phyloP scores from a whole-genome alignment of 2,329 filamentous ascomycete genomes.

The Epicoccum nigrum region DNA sequence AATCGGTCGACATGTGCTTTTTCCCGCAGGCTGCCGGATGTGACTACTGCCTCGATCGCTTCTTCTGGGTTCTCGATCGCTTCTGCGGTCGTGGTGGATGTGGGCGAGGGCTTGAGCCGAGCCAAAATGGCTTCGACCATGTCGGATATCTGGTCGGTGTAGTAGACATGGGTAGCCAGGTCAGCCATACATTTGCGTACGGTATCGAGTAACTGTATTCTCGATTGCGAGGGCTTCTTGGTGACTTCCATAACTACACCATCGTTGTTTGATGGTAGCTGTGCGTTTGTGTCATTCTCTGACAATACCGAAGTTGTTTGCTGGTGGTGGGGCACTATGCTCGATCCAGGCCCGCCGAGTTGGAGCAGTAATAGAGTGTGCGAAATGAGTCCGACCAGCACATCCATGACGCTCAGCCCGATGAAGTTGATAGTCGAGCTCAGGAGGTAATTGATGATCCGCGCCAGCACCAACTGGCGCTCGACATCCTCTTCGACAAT shows the following conservation, averaged over 20 bases:
- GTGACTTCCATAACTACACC: conserved; percentile 49
- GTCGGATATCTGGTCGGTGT: conserved; percentile 92
- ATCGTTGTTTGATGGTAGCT: conserved; percentile 26
- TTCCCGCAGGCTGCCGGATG: conserved; percentile 58
- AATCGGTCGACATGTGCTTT: conserved; percentile 61
- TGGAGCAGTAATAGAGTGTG: conserved; percentile 81
- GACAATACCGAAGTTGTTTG: conserved; percentile 38
- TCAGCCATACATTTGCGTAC: conserved; percentile 87
- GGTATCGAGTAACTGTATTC: conserved; percentile 69
- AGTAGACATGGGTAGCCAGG: conserved; percentile 93
- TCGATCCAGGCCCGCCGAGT: conserved; percentile 56
- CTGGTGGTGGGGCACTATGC: conserved; percentile 48
- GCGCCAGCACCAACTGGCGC: conserved; percentile 75
- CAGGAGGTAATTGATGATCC: conserved; percentile 80
- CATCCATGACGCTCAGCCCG: conserved; percentile 94
- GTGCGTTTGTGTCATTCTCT: conserved; percentile 28
- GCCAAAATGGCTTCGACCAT: conserved; percentile 84
- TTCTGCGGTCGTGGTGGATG: conserved; percentile 53
- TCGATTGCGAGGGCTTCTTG: conserved; percentile 57
- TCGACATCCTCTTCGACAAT: conserved; percentile 73
- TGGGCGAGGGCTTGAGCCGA: conserved; percentile 71
- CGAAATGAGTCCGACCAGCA: conserved; percentile 81
- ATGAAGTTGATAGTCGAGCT: conserved; percentile 92
- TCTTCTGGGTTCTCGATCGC: conserved; percentile 59
- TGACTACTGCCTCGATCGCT: conserved; percentile 56